These are phyloP conservation scores for Hypoxylon sp. DNA, from an alignment of 2,329 filamentous ascomycete species.

Conservation along the genomic window DNA sequence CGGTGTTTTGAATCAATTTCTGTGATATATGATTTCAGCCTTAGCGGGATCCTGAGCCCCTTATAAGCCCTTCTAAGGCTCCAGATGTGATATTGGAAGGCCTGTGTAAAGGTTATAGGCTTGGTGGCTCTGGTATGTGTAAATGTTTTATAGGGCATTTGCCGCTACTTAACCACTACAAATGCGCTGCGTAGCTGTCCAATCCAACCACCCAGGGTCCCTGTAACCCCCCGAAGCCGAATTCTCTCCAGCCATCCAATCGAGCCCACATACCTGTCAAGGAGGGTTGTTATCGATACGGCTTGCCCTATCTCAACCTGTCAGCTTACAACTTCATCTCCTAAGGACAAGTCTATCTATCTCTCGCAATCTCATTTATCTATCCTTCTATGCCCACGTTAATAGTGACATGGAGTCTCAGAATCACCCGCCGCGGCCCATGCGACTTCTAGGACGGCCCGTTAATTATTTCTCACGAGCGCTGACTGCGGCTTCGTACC, in stretches of 20 bases:
- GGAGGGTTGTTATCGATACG: too few species aligned
- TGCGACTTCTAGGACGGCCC: slow-evolving; percentile 55
- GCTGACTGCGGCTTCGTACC: slow-evolving; percentile 66
- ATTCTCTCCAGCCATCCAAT: too few species aligned
- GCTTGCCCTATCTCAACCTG: not conserved
- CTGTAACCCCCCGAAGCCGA: too few species aligned
- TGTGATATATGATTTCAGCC: not conserved
- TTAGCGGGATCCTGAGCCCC: too few species aligned
- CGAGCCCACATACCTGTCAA: too few species aligned
- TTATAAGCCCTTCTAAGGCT: not conserved
- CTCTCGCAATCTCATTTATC: slow-evolving; percentile 1
- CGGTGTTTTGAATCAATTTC: not conserved
- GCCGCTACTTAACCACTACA: too few species aligned
- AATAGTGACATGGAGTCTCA: slow-evolving; percentile 47
- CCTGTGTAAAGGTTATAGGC: not conserved
- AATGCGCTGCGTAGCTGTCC: too few species aligned
- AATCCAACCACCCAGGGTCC: too few species aligned
- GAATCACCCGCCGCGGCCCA: slow-evolving; percentile 37
- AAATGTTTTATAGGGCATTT: too few species aligned
- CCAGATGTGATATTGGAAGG: not conserved
- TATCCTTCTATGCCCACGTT: slow-evolving; percentile 6
- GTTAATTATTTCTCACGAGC: slow-evolving; percentile 62
- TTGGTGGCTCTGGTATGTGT: too few species aligned
- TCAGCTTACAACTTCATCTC: slow-evolving; percentile 17
- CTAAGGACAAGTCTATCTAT: slow-evolving; percentile 8